phyloP scores from a whole-genome alignment of 495 filamentous ascomycete species.

The Hypoxylon lienhwacheense region DNA sequence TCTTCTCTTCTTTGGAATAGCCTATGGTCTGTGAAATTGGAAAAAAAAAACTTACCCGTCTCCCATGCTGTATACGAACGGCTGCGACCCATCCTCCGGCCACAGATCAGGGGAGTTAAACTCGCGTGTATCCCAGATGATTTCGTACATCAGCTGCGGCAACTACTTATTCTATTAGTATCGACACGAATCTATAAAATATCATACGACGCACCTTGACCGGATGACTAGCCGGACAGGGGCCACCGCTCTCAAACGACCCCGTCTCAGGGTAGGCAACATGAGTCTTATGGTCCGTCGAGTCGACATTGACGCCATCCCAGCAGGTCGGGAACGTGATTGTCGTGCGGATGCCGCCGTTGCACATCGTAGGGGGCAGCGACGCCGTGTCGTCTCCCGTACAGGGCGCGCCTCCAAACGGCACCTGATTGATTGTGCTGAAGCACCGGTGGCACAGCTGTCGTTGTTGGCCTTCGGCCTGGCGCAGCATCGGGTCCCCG shows the following conservation, averaged over 20 bases:
- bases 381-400: slow-evolving; percentile 42
- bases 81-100: slow-evolving; percentile 46
- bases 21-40: no score
- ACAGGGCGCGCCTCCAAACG: slow-evolving; percentile 42
- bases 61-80: slow-evolving; percentile 50
- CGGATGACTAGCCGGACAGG: slow-evolving; percentile 45
- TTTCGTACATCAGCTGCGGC: slow-evolving; percentile 46
- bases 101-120: slow-evolving; percentile 47
- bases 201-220: no score
- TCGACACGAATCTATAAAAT: no score
- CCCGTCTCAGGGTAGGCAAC: slow-evolving; percentile 42
- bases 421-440: slow-evolving; percentile 37
- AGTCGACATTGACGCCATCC: slow-evolving; percentile 47
- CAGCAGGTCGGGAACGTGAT: slow-evolving; percentile 49
- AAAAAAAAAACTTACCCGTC: slow-evolving; percentile 40
- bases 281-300: slow-evolving; percentile 44
- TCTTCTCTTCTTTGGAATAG: neutral
- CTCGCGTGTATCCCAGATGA: slow-evolving; percentile 42
- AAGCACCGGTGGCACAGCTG: slow-evolving; percentile 46
- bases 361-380: slow-evolving; percentile 37
- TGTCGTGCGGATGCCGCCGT: slow-evolving; percentile 42
- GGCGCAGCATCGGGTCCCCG: slow-evolving; percentile 60
- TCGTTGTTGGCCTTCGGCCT: slow-evolving; percentile 39
- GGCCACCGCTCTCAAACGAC: slow-evolving; percentile 36
- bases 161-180: no score